Evolutionary conservation across 306 rosid genomes (phyloP), one percentile per base, ranked within the genome.

Genomic region (Chamaecrista fasciculata): DNA sequence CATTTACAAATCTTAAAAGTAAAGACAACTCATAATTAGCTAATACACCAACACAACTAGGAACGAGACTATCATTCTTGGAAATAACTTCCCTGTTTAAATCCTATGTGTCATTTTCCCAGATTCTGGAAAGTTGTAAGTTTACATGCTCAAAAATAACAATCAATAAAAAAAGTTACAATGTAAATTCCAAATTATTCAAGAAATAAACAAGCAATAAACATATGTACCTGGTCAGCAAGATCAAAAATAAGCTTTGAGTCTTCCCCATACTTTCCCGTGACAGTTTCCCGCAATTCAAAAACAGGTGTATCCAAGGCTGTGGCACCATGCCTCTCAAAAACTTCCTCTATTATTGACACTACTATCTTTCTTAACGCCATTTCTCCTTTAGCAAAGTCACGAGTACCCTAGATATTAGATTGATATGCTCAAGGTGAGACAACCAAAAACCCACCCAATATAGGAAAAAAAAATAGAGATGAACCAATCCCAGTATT

Each of bases 311-410:
- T 94, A 81, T 94, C 99, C 81, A 94, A 80, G 39, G 95, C 88
- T 6, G 96, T 88, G 64, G 99, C 99, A 7, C 99, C 99, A 52
- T 94, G 99, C 86, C 89, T 89, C 95, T 94, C 96, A 74, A 94
- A 91, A 70, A 91, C 92, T 28, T 64, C 86, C 69, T 88, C 96
- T 69, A 94, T 86, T 39, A 94, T 83, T 16, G 91, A 77, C 70
- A 94, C 90, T 9, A 95, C 97, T 71, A 74, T 79, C 89, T 90
- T 84, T 78, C 98, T 90, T 20, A 94, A 62, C 26, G 96, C 66
- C 97, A 94, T 94, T 84, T 94, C 97, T 81, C 89, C 97, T 78
- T 88, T 94, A 0, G 99, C 86, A 69, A 91, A 94, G 77, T 94
- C 99, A 60, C 96, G 96, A 56, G 99, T 94, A 9, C 99, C 99